phyloP scores from a whole-genome alignment of 305 asterid species.

The Lippia alba region DNA sequence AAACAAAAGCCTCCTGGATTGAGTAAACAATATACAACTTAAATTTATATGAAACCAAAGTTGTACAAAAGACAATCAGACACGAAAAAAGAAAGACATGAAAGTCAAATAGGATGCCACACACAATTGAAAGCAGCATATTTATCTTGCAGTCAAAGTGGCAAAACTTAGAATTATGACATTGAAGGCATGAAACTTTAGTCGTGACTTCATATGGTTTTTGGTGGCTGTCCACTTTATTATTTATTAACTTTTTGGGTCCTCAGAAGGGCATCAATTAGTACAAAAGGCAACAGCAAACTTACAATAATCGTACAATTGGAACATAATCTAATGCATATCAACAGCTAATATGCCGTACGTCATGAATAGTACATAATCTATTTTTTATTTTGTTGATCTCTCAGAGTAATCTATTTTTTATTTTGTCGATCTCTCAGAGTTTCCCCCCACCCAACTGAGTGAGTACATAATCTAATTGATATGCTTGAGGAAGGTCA shows the following conservation, averaged over 20 bases:
- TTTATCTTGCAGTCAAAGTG: background rate
- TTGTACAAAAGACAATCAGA: background rate
- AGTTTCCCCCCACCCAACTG: no score
- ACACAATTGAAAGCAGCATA: constrained; percentile 3
- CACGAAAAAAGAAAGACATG: background rate
- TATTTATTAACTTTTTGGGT: background rate
- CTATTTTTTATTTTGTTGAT: no score
- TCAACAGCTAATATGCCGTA: constrained; percentile 19
- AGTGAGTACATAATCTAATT: constrained; percentile 10
- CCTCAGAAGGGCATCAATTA: background rate
- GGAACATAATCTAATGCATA: no score
- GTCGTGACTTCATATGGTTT: background rate
- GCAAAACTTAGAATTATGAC: constrained; percentile 8
- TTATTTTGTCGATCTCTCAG: no score
- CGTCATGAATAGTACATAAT: constrained; percentile 5
- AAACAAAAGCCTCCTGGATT: background rate
- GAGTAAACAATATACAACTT: constrained; percentile 16
- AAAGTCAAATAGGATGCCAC: background rate
- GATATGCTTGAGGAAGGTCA: background rate
- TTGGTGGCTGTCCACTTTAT: background rate
- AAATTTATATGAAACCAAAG: constrained; percentile 14
- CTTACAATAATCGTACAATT: no score
- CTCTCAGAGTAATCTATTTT: no score
- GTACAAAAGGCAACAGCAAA: background rate
- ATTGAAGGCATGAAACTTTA: constrained; percentile 2